Conservation (phyloP, 2,329 filamentous ascomycete genomes). For the Berkeleyomyces rouxiae region DNA sequence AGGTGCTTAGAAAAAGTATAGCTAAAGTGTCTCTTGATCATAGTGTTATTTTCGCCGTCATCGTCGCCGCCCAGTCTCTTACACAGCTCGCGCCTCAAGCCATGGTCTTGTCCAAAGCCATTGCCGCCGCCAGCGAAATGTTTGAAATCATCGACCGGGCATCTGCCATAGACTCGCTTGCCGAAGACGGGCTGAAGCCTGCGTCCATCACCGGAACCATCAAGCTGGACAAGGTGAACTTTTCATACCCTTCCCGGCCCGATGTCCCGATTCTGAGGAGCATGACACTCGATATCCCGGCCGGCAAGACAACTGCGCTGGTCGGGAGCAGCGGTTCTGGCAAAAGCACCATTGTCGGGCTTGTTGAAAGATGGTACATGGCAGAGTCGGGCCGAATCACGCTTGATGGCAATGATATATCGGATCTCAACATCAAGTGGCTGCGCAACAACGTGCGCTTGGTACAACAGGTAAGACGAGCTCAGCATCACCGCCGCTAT, state of each 20-base stretch:
- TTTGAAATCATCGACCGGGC: slow-evolving; percentile 32
- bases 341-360: slow-evolving; percentile 40
- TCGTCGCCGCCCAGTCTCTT: slow-evolving; percentile 29
- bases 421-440: slow-evolving; percentile 33
- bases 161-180: slow-evolving; percentile 28
- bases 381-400: slow-evolving; percentile 28
- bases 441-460: slow-evolving; percentile 34
- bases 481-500: too few species aligned
- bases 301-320: slow-evolving; percentile 34
- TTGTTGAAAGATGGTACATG: slow-evolving; percentile 45
- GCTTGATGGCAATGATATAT: slow-evolving; percentile 28
- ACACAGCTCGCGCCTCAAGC: slow-evolving; percentile 32
- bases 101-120: slow-evolving; percentile 29
- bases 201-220: slow-evolving; percentile 26
- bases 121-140: slow-evolving; percentile 29
- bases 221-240: slow-evolving; percentile 30
- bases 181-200: slow-evolving; percentile 21
- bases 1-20: background rate
- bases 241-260: slow-evolving; percentile 41
- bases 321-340: slow-evolving; percentile 42
- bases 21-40: background rate
- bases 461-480: slow-evolving; percentile 25
- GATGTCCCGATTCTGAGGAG: slow-evolving; percentile 29
- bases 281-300: slow-evolving; percentile 27
- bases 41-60: slow-evolving; percentile 31